Evolutionary conservation across 148 eudicot species (phyloP).

Genomic region (Chenopodium suecicum): DNA sequence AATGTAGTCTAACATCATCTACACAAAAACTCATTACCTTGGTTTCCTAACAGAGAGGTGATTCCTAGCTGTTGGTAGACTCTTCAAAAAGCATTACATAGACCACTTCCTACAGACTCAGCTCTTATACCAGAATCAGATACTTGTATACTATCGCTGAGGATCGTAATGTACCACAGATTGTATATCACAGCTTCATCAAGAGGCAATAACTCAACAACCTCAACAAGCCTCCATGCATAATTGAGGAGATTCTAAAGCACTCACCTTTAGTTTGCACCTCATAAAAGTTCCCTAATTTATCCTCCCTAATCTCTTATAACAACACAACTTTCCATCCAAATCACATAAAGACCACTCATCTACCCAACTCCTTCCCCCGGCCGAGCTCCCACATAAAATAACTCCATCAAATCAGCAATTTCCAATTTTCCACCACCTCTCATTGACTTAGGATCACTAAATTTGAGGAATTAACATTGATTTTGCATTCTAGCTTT

Average conservation of each 20-base stretch:
- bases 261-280: constrained; percentile 1
- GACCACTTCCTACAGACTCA: too few relatives aligned
- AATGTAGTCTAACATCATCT: neutral
- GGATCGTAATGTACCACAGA: neutral
- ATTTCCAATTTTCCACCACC: neutral
- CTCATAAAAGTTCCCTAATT: neutral
- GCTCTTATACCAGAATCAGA: neutral
- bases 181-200: neutral
- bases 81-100: too few relatives aligned
- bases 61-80: too few relatives aligned
- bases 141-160: neutral
- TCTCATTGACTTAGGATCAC: neutral
- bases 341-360: too few relatives aligned
- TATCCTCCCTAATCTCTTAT: neutral
- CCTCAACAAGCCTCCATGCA: neutral
- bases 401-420: neutral
- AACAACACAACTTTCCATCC: too few relatives aligned
- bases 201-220: neutral
- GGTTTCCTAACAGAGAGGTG: neutral
- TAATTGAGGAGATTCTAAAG: neutral
- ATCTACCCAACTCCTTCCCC: neutral
- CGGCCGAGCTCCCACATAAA: neutral
- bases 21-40: neutral
- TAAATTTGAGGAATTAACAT: neutral
- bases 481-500: neutral